Evolutionary conservation across 768 basidiomycete species (phyloP).

Genomic region (Trametes cingulata): DNA sequence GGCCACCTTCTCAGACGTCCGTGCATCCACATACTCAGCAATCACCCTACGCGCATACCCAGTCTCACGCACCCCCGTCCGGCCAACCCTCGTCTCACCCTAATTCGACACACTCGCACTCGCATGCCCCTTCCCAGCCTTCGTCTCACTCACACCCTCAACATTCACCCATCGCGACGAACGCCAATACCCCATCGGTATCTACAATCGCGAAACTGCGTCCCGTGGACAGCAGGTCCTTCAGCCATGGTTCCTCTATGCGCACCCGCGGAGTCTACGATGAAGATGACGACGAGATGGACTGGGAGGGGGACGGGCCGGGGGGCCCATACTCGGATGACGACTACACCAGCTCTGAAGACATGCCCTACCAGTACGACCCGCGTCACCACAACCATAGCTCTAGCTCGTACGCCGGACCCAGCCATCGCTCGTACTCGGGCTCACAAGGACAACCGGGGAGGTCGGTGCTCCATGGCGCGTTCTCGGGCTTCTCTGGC

Average conservation of each 20-base stretch:
- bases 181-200: background rate
- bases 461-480: conserved; percentile 28
- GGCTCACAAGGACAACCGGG: conserved; percentile 14
- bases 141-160: conserved; percentile 11
- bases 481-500: conserved; percentile 28
- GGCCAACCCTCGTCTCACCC: background rate
- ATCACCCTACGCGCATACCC: conserved; percentile 3
- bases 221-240: conserved; percentile 32
- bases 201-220: conserved; percentile 24
- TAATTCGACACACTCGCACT: conserved; percentile 6
- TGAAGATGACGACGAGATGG: conserved; percentile 40
- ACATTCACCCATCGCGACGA: conserved; percentile 4
- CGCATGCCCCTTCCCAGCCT: conserved; percentile 1
- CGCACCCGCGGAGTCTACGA: conserved; percentile 32
- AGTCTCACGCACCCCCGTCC: conserved; percentile 4
- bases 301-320: conserved; percentile 37
- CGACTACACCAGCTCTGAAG: conserved; percentile 70
- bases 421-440: conserved; percentile 17
- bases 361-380: conserved; percentile 37
- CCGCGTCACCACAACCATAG: conserved; percentile 36
- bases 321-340: conserved; percentile 33
- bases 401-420: conserved; percentile 8
- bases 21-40: conserved; percentile 4
- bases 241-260: conserved; percentile 28
- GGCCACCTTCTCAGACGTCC: background rate